These are phyloP conservation scores for Atkinsonella hypoxylon DNA, from an alignment of 2,329 filamentous ascomycete species.

Conservation along the genomic window DNA sequence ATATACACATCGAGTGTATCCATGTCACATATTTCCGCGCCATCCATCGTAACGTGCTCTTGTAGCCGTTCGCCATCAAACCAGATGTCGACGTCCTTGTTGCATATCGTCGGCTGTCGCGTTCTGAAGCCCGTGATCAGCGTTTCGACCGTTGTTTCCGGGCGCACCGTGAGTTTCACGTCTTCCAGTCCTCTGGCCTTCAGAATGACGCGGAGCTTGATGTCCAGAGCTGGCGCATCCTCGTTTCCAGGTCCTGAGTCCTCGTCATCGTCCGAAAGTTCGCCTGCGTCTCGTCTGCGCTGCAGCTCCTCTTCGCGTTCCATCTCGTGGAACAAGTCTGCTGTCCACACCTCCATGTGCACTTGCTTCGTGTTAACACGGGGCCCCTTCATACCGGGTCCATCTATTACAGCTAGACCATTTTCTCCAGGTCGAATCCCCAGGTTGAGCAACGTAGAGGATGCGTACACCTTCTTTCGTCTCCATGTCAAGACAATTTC, in stretches of 20 bases:
- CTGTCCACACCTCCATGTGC: constrained; percentile 68
- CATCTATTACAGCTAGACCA: constrained; percentile 29
- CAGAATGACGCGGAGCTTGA: constrained; percentile 39
- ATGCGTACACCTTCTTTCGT: constrained; percentile 57
- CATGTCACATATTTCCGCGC: constrained; percentile 62
- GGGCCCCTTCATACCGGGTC: constrained; percentile 30
- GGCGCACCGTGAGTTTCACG: constrained; percentile 37
- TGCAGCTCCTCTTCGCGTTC: constrained; percentile 36
- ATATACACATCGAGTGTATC: constrained; percentile 66
- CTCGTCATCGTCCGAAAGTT: constrained; percentile 22
- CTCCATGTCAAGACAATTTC: constrained; percentile 71
- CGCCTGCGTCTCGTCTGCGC: constrained; percentile 29
- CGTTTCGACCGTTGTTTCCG: constrained; percentile 46
- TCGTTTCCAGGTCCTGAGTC: constrained; percentile 13
- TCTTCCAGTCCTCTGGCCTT: constrained; percentile 39
- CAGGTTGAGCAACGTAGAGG: constrained; percentile 60
- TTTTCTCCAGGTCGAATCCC: constrained; percentile 38
- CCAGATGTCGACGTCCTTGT: constrained; percentile 45
- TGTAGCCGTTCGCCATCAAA: constrained; percentile 69
- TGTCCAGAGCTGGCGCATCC: constrained; percentile 13
- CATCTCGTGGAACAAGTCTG: constrained; percentile 42
- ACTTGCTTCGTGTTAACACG: constrained; percentile 43
- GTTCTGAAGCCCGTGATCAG: constrained; percentile 51
- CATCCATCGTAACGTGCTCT: constrained; percentile 44
- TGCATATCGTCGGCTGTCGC: constrained; percentile 35